These are phyloP conservation scores for Mrakia hoshinonis DNA, from an alignment of 768 basidiomycete genomes.

Conservation along the genomic window DNA sequence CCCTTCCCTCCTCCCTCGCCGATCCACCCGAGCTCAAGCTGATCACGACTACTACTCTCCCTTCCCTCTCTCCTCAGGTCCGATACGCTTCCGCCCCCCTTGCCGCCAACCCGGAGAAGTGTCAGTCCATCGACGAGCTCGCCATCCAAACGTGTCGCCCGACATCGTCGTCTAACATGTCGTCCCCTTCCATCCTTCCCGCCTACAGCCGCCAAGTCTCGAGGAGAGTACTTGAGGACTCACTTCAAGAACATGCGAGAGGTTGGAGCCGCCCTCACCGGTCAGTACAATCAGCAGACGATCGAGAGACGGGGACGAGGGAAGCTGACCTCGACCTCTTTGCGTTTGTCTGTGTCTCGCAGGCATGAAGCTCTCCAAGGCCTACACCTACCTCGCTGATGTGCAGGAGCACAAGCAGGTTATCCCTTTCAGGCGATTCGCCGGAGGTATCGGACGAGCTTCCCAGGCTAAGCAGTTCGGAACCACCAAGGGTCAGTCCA, in stretches of 20 bases:
- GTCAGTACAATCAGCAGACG: constrained; percentile 45
- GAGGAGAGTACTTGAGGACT: constrained; percentile 94
- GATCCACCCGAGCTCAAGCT: neutral
- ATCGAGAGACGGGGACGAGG: constrained; percentile 14
- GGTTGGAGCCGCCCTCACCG: constrained; percentile 86
- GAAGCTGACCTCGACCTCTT: constrained; percentile 23
- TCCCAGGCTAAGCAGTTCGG: constrained; percentile 95
- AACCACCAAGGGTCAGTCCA: constrained; percentile 76
- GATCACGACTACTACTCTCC: neutral
- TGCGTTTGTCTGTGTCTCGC: neutral
- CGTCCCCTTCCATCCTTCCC: constrained; percentile 42
- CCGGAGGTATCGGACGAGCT: constrained; percentile 89
- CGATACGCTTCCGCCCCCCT: constrained; percentile 85
- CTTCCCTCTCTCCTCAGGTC: constrained; percentile 44
- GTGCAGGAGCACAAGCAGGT: constrained; percentile 94
- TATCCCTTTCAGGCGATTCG: constrained; percentile 91
- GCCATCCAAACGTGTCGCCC: neutral
- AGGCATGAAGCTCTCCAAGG: constrained; percentile 91
- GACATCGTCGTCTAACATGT: constrained; percentile 12
- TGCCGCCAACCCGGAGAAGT: constrained; percentile 90
- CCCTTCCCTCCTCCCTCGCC: neutral
- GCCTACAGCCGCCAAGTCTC: constrained; percentile 59
- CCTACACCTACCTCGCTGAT: constrained; percentile 84
- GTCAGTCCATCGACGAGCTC: constrained; percentile 46
- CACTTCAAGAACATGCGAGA: constrained; percentile 99